These are phyloP conservation scores for Dactylis glomerata DNA, from an alignment of 176 grass and related monocot genomes.

Conservation along the genomic window DNA sequence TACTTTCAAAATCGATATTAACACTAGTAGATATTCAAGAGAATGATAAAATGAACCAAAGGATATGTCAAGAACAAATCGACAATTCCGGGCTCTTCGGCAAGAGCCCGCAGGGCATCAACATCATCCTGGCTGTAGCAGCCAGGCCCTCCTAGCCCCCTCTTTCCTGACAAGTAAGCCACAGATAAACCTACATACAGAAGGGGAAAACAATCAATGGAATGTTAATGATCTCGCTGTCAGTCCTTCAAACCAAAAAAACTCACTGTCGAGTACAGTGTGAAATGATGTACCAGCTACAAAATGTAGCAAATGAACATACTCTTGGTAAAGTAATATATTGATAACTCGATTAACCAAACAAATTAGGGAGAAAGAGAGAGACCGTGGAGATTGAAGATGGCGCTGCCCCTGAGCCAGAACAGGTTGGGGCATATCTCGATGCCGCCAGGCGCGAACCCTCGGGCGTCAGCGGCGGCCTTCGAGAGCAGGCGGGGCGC, in stretches of 20 bases:
- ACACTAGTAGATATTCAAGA: background rate
- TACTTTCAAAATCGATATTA: slow-evolving; percentile 14
- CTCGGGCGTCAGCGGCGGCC: slow-evolving; percentile 30
- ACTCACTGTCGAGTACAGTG: background rate
- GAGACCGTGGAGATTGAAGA: slow-evolving; percentile 70
- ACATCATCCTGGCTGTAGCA: slow-evolving; percentile 83
- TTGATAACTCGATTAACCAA: background rate
- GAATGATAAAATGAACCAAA: slow-evolving; percentile 25
- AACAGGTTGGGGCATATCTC: slow-evolving; percentile 80
- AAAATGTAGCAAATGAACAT: background rate
- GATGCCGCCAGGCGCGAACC: slow-evolving; percentile 58
- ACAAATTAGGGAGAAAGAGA: background rate
- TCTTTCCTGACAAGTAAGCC: slow-evolving; percentile 70
- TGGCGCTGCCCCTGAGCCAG: slow-evolving; percentile 85
- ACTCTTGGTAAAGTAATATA: background rate
- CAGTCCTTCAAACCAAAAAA: background rate
- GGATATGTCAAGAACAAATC: slow-evolving; percentile 98
- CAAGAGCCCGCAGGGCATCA: slow-evolving; percentile 75
- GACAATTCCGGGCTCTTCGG: slow-evolving; percentile 65
- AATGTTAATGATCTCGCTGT: background rate
- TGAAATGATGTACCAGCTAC: background rate
- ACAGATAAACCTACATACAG: slow-evolving; percentile 61
- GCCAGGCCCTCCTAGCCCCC: slow-evolving; percentile 33
- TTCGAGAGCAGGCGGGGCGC: slow-evolving; percentile 56
- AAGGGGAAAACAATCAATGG: background rate